Base-by-base conservation (phyloP, 1,139 yeast species). In the Wickerhamomyces sp. region DNA sequence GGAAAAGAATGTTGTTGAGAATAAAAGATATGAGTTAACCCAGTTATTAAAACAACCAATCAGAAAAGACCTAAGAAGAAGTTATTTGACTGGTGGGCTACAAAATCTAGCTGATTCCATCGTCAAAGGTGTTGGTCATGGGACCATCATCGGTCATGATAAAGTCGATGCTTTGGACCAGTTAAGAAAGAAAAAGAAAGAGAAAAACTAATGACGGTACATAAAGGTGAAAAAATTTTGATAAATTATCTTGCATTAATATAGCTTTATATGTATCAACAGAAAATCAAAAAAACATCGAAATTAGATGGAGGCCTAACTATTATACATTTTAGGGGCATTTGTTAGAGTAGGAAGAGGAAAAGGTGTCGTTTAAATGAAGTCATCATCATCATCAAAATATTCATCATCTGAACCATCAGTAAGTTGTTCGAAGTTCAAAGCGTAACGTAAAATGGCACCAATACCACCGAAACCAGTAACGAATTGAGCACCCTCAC, bases 391-490 rank as follows among this genome's bases (percentile, higher is more conserved):
- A 62, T 79, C 83, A 57, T 83, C 89, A 65, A 81, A 90, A 67
- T 81, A 89, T 67, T 87, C 90, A 66, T 89, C 96, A 54, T 87
- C 96, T 50, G 87, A 79, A 55, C 88, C 97, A 48, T 90, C 96
- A 41, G 72, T 86, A 67, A 93, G 79, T 74, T 89, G 96, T 65
- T 93, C 99, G 63, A 93, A 93, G 73, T 93, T 93, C 59, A 93
- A 94, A 72, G 90, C 90, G 72, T 93, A 93, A 74, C 99, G 89
- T 67, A 93, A 76, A 62, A 93, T 67, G 49, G 96, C 97, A 67
- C 99, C 99, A 57, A 93, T 80, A 73, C 99, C 99, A 84, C 99
- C 99, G 63, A 93, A 93, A 50, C 99, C 99, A 62, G 84, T 87
- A 52, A 86, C 95, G 68, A 93, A 93, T 73, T 93, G 99, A 40